phyloP scores from a whole-genome alignment of 305 asterid genomes.

The Fraxinus greggii region DNA sequence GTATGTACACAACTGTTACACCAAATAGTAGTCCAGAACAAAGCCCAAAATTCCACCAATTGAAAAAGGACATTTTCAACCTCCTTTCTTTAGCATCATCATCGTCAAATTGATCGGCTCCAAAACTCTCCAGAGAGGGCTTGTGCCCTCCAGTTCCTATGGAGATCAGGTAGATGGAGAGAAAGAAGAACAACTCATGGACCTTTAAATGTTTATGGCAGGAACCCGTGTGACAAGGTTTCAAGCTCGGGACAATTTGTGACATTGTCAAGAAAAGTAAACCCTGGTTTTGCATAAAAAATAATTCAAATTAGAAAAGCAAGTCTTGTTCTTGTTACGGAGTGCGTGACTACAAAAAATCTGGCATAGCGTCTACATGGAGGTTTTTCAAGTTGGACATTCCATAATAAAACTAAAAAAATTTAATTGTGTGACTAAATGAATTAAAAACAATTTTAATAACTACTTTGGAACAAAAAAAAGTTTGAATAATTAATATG shows the following conservation, averaged over 20 bases:
- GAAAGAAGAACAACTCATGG: slow-evolving; percentile 62
- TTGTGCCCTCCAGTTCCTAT: slow-evolving; percentile 88
- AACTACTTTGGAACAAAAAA: neutral
- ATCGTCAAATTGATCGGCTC: slow-evolving; percentile 94
- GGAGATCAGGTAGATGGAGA: slow-evolving; percentile 69
- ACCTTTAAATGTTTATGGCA: slow-evolving; percentile 40
- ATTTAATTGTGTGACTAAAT: neutral
- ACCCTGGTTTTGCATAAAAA: slow-evolving; percentile 46
- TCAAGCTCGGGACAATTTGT: slow-evolving; percentile 49
- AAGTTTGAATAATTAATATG: neutral
- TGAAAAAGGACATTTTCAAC: slow-evolving; percentile 79
- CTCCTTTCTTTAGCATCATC: slow-evolving; percentile 59
- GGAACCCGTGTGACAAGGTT: slow-evolving; percentile 37
- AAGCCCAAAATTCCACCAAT: slow-evolving; percentile 88
- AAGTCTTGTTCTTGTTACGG: neutral
- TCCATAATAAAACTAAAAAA: neutral
- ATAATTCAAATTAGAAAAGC: neutral
- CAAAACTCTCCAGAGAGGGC: slow-evolving; percentile 88
- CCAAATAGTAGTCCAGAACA: slow-evolving; percentile 27
- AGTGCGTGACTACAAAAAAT: neutral
- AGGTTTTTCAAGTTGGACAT: neutral
- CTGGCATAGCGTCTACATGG: neutral
- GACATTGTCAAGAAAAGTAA: slow-evolving; percentile 75
- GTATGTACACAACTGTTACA: slow-evolving; percentile 61
- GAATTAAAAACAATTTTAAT: neutral